Base-by-base conservation (phyloP, 2,329 filamentous ascomycete genomes). In the Pseudogymnoascus destructans region DNA sequence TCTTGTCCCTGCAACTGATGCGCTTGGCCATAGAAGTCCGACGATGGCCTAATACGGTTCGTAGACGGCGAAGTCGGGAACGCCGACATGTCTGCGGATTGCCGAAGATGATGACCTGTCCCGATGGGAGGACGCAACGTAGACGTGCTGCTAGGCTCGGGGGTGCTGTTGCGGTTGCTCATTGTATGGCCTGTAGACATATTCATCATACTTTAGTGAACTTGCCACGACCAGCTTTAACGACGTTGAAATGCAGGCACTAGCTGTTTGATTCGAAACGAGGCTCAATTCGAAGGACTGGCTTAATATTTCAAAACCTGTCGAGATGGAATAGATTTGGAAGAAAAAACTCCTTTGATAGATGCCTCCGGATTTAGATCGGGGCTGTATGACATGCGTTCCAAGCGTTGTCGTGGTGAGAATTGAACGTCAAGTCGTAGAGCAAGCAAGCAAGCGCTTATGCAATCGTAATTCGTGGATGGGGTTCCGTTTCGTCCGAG, bases 81-180 rank as follows among this genome's bases (percentile, higher is more conserved):
- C 55, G 85, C 85, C 62, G 89, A 87, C 87, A 97, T 95, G 71
- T 98, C 93, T 67, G 93, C 92, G 57, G 93, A 98, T 52, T 91
- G 89, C 67, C 93, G 89, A 63, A 98, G 84, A 71, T 93, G 88
- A 72, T 92, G 88, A 59, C 85, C 85, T 61, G 86, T 80, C 61
- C 84, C 87, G 66, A 95, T 77, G 55, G 90, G 88, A 54, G 91
- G 89, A 62, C 92, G 87, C 68, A 95, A 84, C 63, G 89, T 84
- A 57, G 85, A 86, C 61, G 87, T 83, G 68, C 84, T 89, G 66
- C 85, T 86, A 58, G 87, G 89, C 76, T 97, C 93, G 58, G 93
- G 93, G 49, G 92, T 97, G 79, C 91, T 97, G 75, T 97, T 97
- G 68, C 93, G 87, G 75, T 97, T 97, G 65, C 83, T 82, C 71